These are phyloP conservation scores for Elaeis oleifera DNA, from an alignment of 202 grass and related monocot species.

Conservation along the genomic window DNA sequence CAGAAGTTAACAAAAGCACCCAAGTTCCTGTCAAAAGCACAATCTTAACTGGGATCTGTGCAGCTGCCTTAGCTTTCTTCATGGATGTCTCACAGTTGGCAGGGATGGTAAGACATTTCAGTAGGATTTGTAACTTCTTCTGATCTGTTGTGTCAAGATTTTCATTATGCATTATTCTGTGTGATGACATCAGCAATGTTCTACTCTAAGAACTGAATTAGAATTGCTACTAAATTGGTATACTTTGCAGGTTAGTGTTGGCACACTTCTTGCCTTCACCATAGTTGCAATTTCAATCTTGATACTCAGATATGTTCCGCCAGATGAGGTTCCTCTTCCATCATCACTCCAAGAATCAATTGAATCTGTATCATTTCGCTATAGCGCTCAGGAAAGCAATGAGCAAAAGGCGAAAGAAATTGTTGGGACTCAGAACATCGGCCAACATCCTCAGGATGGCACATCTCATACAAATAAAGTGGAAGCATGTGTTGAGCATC, in stretches of 20 bases:
- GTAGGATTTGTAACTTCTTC: neutral
- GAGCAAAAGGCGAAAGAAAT: slow-evolving; percentile 27
- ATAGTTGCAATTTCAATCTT: slow-evolving; percentile 84
- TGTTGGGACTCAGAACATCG: slow-evolving; percentile 20
- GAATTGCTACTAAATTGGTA: slow-evolving; percentile 1
- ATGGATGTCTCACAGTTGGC: slow-evolving; percentile 98
- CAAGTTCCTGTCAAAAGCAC: slow-evolving; percentile 98
- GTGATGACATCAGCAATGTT: no score
- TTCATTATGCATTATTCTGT: no score
- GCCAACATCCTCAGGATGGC: slow-evolving; percentile 17
- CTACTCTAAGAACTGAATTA: no score
- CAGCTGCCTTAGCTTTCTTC: slow-evolving; percentile 60
- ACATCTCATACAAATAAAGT: slow-evolving; percentile 48
- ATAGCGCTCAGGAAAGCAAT: slow-evolving; percentile 39
- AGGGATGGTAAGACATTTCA: slow-evolving; percentile 77
- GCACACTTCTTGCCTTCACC: slow-evolving; percentile 92
- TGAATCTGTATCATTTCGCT: slow-evolving; percentile 29
- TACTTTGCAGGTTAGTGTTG: slow-evolving; percentile 76
- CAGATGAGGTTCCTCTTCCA: slow-evolving; percentile 64
- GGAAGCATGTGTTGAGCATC: slow-evolving; percentile 35
- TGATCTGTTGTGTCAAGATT: neutral
- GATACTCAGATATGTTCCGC: slow-evolving; percentile 98
- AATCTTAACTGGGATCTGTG: slow-evolving; percentile 63
- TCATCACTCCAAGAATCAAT: slow-evolving; percentile 55
- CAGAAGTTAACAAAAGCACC: slow-evolving; percentile 64